Evolutionary conservation across 345 rosid species (phyloP).

Genomic region (Salix udensis): DNA sequence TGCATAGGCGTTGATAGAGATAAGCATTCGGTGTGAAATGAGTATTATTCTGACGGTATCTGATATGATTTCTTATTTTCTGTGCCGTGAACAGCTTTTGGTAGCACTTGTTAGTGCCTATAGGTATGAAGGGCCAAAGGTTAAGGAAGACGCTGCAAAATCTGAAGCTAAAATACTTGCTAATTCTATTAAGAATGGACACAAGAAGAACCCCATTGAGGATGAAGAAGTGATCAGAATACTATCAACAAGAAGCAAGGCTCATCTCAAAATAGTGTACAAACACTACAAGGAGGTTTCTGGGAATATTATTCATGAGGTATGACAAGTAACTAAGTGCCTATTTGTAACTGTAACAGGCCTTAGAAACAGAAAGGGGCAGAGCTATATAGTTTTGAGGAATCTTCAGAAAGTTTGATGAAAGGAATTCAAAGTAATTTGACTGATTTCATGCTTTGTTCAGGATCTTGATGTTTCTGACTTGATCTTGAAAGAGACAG

Average conservation of each 20-base stretch:
- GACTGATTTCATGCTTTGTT: constrained; percentile 7
- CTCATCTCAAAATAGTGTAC: constrained; percentile 50
- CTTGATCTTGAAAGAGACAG: constrained; percentile 40
- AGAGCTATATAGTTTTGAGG: too few species aligned
- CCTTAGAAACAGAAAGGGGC: too few species aligned
- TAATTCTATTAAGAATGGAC: constrained; percentile 37
- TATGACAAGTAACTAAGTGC: constrained; percentile 1
- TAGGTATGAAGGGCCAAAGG: constrained; percentile 70
- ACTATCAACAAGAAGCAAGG: constrained; percentile 77
- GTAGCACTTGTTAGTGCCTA: constrained; percentile 89
- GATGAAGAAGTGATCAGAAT: constrained; percentile 69
- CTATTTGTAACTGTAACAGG: too few species aligned
- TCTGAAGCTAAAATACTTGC: constrained; percentile 56
- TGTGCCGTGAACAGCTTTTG: constrained; percentile 49
- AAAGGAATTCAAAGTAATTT: not conserved
- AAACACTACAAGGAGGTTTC: constrained; percentile 45
- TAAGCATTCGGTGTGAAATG: too few species aligned
- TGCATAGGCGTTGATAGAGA: too few species aligned
- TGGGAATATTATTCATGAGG: constrained; percentile 53
- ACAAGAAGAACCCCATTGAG: constrained; percentile 32
- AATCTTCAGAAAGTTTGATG: too few species aligned
- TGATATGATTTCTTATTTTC: not conserved
- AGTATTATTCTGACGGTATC: not conserved
- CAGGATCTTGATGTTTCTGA: constrained; percentile 49
- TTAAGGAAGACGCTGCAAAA: constrained; percentile 56